Percentiles rank a stretch among this genome's conserved stretches.
Evolutionary conservation across 495 filamentous ascomycete species (phyloP).

Genomic region (Aspergillus wentii): DNA sequence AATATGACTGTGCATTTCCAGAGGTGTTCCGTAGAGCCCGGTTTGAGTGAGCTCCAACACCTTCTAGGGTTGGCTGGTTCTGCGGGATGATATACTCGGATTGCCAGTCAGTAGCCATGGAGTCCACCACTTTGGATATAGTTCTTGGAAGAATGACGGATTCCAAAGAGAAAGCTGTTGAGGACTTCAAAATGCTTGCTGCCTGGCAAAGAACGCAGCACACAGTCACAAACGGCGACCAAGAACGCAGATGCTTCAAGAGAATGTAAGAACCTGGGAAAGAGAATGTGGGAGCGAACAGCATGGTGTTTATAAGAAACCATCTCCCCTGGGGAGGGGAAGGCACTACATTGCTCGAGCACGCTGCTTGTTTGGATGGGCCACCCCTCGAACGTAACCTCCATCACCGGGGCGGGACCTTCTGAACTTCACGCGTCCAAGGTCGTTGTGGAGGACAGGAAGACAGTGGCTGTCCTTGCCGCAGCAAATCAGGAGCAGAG

Average conservation of each 20-base stretch:
- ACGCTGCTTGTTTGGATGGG: constrained; percentile 33
- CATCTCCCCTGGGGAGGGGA: constrained; percentile 30
- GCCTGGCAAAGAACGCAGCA: constrained; percentile 41
- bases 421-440: constrained; percentile 31
- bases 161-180: constrained; percentile 31
- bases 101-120: constrained; percentile 48
- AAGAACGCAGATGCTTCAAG: constrained; percentile 38
- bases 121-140: constrained; percentile 35
- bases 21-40: constrained; percentile 46
- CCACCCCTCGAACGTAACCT: constrained; percentile 38
- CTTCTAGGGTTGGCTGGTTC: constrained; percentile 35
- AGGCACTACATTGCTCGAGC: constrained; percentile 31
- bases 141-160: constrained; percentile 51
- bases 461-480: constrained; percentile 27
- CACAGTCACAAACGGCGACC: constrained; percentile 30
- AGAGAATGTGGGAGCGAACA: constrained; percentile 55
- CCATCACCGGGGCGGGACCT: constrained; percentile 28
- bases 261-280: constrained; percentile 48
- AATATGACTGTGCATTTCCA: constrained; percentile 45
- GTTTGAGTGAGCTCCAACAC: constrained; percentile 35
- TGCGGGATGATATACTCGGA: constrained; percentile 39
- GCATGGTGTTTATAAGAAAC: constrained; percentile 48
- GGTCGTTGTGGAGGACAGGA: constrained; percentile 26
- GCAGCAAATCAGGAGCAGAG: constrained; percentile 42
- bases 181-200: constrained; percentile 39